Conservation (phyloP, 257 asterid genomes). For the Verbena officinalis region DNA sequence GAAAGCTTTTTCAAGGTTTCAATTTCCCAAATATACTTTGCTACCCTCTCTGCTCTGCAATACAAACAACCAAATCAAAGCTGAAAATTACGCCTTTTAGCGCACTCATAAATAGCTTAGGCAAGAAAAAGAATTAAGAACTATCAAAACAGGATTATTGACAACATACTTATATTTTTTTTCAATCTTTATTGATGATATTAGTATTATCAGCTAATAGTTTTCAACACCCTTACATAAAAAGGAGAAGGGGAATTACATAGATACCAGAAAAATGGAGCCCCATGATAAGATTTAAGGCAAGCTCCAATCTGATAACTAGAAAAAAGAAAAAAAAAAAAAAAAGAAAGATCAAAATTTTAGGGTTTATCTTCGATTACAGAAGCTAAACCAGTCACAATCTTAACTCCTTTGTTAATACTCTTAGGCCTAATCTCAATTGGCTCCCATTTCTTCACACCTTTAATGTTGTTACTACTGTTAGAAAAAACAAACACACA, state of each 20-base stretch:
- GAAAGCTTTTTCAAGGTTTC: slow-evolving; percentile 20
- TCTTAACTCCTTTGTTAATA: slow-evolving; percentile 45
- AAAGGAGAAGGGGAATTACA: slow-evolving; percentile 68
- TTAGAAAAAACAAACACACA: slow-evolving; percentile 27
- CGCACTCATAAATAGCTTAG: not conserved
- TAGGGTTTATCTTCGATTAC: slow-evolving; percentile 51
- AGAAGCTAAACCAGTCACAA: slow-evolving; percentile 75
- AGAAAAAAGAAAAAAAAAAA: slow-evolving; percentile 5
- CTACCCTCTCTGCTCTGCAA: not conserved
- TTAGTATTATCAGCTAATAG: slow-evolving; percentile 26
- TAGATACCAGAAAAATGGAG: slow-evolving; percentile 22
- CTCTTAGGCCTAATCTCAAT: slow-evolving; percentile 51
- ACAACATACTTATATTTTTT: not conserved
- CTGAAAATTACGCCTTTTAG: slow-evolving; percentile 23
- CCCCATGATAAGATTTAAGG: slow-evolving; percentile 23
- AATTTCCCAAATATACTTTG: slow-evolving; percentile 48
- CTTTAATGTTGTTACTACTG: slow-evolving; percentile 18
- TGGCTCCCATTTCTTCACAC: slow-evolving; percentile 43
- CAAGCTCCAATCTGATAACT: slow-evolving; percentile 15
- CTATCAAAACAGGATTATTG: not conserved
- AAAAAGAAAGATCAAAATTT: slow-evolving; percentile 39
- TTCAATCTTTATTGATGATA: slow-evolving; percentile 15
- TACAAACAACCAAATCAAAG: slow-evolving; percentile 14
- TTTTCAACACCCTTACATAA: slow-evolving; percentile 59
- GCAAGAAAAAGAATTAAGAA: not conserved